phyloP scores from a whole-genome alignment of 768 basidiomycete species.

The Leucosporidium creatinivorum region DNA sequence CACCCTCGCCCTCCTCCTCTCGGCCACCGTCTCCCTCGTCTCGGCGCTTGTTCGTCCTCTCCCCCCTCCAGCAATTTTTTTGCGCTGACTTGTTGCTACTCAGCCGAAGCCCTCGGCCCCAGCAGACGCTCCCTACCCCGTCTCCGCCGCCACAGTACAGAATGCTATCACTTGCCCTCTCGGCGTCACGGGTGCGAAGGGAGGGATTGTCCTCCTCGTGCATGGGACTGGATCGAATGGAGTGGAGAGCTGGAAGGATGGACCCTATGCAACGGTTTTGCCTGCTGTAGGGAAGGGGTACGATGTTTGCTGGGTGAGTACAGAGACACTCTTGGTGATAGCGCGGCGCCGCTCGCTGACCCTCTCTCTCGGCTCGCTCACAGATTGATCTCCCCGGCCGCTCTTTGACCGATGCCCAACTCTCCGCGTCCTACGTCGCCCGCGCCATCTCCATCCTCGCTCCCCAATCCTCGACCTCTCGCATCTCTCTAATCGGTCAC shows the following conservation, averaged over 20 bases:
- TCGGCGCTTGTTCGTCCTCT: too few relatives aligned
- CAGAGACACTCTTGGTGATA: too few relatives aligned
- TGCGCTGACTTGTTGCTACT: neutral
- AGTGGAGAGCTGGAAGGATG: constrained; percentile 35
- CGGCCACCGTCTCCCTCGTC: too few relatives aligned
- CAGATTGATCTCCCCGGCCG: constrained; percentile 28
- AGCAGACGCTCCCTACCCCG: constrained; percentile 58
- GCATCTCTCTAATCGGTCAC: constrained; percentile 38
- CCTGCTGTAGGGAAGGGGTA: constrained; percentile 34
- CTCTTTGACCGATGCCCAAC: constrained; percentile 36
- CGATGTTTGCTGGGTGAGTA: constrained; percentile 37
- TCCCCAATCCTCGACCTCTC: constrained; percentile 27
- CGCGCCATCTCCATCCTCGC: constrained; percentile 35
- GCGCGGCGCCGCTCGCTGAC: too few relatives aligned
- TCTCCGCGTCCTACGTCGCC: constrained; percentile 37
- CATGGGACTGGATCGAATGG: constrained; percentile 36
- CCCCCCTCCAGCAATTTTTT: too few relatives aligned
- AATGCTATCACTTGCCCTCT: constrained; percentile 35
- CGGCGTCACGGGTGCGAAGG: constrained; percentile 25
- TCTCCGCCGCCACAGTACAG: constrained; percentile 52
- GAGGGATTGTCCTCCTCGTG: constrained; percentile 36
- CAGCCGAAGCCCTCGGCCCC: neutral
- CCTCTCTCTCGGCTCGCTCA: too few relatives aligned
- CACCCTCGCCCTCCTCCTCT: too few relatives aligned
- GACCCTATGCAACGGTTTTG: constrained; percentile 36